Percentiles rank a stretch among this genome's conserved stretches.
Evolutionary conservation across 106 monocot genomes (phyloP).

Genomic region (Apostasia shenzhenica): DNA sequence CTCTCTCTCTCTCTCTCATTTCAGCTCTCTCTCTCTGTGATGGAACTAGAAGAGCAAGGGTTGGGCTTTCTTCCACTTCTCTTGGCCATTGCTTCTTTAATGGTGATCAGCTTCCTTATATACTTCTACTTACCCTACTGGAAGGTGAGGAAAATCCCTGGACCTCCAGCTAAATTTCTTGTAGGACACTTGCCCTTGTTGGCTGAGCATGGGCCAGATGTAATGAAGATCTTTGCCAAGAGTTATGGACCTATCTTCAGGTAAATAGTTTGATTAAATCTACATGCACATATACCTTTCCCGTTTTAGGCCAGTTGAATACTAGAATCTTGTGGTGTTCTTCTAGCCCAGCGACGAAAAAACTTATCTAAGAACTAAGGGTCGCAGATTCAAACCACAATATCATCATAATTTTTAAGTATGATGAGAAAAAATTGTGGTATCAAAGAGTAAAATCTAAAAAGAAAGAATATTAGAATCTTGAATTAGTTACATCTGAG

Average conservation of each 20-base stretch:
- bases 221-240: constrained; percentile 23
- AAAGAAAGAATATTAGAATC: no score
- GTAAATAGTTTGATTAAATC: constrained; percentile 1
- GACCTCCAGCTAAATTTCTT: constrained; percentile 32
- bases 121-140: constrained; percentile 44
- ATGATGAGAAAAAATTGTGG: background rate
- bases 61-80: background rate
- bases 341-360: no score
- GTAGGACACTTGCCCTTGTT: constrained; percentile 42
- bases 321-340: no score
- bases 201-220: constrained; percentile 33
- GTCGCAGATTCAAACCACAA: no score
- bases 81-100: background rate
- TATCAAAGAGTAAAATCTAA: background rate
- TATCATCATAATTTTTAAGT: background rate
- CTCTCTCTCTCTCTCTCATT: no score
- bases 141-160: constrained; percentile 36
- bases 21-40: no score
- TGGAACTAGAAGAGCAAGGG: no score
- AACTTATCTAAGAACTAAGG: no score
- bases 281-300: background rate
- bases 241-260: constrained; percentile 39
- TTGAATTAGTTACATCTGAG: no score
- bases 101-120: constrained; percentile 12
- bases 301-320: no score